phyloP scores from a whole-genome alignment of 2,329 filamentous ascomycete species.

The Epicoccum sorghinum region DNA sequence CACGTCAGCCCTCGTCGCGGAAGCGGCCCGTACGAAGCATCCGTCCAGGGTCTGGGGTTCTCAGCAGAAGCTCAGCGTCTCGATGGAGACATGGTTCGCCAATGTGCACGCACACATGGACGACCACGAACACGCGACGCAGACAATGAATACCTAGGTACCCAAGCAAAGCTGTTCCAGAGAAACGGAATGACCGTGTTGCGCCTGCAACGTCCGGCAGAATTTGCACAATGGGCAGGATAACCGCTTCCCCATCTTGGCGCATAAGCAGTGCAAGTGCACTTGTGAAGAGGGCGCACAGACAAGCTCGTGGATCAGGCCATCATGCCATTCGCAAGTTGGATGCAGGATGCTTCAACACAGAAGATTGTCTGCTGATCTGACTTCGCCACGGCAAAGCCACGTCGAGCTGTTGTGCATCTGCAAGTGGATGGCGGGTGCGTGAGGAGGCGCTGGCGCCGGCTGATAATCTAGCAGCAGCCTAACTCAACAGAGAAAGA shows the following conservation, averaged over 20 bases:
- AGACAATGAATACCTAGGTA: neutral
- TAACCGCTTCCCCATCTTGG: slow-evolving; percentile 20
- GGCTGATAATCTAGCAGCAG: neutral
- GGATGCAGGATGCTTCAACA: neutral
- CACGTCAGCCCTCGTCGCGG: slow-evolving; percentile 15
- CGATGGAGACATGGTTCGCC: neutral
- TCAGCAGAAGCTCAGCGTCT: neutral
- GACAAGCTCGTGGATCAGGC: slow-evolving; percentile 7
- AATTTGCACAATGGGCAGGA: neutral
- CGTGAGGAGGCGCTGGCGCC: neutral
- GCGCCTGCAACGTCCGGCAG: neutral
- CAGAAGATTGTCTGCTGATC: slow-evolving; percentile 9
- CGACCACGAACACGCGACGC: neutral
- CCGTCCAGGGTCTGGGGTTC: slow-evolving; percentile 4
- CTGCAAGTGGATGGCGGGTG: slow-evolving; percentile 5
- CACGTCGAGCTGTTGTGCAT: slow-evolving; percentile 3
- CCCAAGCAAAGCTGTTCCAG: neutral
- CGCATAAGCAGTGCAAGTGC: slow-evolving; percentile 1
- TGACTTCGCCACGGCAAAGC: slow-evolving; percentile 8
- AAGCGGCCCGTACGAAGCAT: slow-evolving; percentile 10
- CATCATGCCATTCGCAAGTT: slow-evolving; percentile 7
- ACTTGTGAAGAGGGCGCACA: slow-evolving; percentile 2
- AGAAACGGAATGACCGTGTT: neutral
- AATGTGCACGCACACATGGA: neutral
- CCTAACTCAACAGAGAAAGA: slow-evolving; percentile 9